Evolutionary conservation across 805 yeast genomes (phyloP).

Genomic region (Saccharomycopsis sp.): DNA sequence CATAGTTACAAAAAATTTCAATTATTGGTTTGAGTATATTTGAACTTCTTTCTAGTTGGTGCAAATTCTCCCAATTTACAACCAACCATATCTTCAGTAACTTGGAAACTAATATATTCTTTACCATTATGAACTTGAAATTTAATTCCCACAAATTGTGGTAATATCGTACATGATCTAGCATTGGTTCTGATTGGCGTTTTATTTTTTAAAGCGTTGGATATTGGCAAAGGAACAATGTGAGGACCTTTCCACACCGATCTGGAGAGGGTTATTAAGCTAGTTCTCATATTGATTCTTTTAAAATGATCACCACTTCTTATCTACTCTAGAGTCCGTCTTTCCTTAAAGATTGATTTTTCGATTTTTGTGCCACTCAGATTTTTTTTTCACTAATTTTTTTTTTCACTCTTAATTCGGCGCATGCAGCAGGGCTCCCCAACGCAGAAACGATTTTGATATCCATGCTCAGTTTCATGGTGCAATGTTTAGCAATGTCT

Average conservation of each 20-base stretch:
- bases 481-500: too few species aligned
- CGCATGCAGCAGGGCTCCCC: too few species aligned
- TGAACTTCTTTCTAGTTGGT: constrained; percentile 83
- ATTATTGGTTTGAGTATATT: constrained; percentile 72
- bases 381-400: neutral
- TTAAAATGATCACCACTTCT: too few species aligned
- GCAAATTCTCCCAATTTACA: constrained; percentile 93
- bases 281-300: constrained; percentile 14
- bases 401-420: too few species aligned
- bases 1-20: neutral
- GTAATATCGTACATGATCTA: constrained; percentile 87
- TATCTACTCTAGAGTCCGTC: too few species aligned
- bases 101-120: constrained; percentile 80
- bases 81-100: constrained; percentile 96
- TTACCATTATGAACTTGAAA: constrained; percentile 96
- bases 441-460: too few species aligned
- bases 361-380: neutral
- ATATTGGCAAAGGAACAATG: constrained; percentile 90
- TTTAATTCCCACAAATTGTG: constrained; percentile 90
- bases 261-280: constrained; percentile 37
- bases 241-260: constrained; percentile 78
- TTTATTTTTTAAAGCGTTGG: constrained; percentile 71
- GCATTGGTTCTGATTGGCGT: constrained; percentile 95
- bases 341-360: too few species aligned
- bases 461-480: too few species aligned